Base-by-base conservation (phyloP, 495 filamentous ascomycete genomes). In the Penicillium alfredii region DNA sequence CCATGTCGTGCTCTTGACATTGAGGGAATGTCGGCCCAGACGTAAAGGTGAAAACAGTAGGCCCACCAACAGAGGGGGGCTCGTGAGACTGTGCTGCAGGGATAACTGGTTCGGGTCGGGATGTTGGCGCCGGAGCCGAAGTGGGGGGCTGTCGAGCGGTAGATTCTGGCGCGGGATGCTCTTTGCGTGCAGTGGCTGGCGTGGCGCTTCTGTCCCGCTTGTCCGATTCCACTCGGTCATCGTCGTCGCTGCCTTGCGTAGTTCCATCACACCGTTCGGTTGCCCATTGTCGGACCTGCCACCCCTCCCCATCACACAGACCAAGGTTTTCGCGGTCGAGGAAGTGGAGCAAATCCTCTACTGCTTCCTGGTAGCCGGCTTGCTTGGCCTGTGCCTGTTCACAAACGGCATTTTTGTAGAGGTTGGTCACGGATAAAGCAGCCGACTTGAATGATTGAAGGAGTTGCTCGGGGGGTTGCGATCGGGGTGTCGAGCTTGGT, bases 341-440 rank as follows among this genome's bases (percentile, higher is more conserved):
- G 47, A 95, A 94, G 9, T 72, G 58, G 3, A 96, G 60, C 3
- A 99, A 62, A 42, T 97, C 92, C 35, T 96, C 88, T 30, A 99
- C 70, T 16, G 88, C 93, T 42, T 97, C 88, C 53, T 95, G 88
- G 49, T 96, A 97, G 4, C 93, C 93, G 24, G 84, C 77, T 7
- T 73, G 64, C 14, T 80, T 77, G 11, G 88, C 73, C 43, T 82
- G 80, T n/a, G 78, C 68, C 47, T 86, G 78, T 13, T 86, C 82
- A 35, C 76, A 68, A 2, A 82, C 81, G 10, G 90, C 88, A 34
- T 80, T 86, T 59, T 94, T 95, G 66, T 96, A 97, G 18, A 99
- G 80, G 45, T 88, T 90, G 30, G 93, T 97, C 34, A 97, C 89
- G 3, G 93, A 94, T 13, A 96, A 70, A 9, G 93, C 93, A 14